Conservation (phyloP, 2,329 filamentous ascomycete genomes). For the Colletotrichum filicis region DNA sequence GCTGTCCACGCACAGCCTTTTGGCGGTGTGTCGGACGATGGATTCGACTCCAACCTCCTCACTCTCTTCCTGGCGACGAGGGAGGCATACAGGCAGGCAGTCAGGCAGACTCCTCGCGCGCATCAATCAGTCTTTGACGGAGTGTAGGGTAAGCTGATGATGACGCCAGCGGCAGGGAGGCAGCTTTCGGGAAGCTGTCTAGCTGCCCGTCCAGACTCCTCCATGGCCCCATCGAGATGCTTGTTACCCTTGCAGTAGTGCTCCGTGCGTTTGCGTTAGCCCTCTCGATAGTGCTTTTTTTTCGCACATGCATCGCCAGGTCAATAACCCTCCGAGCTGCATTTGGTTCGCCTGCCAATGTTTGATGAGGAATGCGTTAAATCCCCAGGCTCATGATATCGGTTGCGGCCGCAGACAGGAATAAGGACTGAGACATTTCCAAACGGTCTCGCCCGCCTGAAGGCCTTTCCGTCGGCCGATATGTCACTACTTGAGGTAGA, state of each 20-base stretch:
- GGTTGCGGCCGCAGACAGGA: background rate
- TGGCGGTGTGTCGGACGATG: conserved; percentile 21
- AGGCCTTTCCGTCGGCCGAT: background rate
- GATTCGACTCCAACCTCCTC: conserved; percentile 4
- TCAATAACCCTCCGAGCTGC: background rate
- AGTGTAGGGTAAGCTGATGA: conserved; percentile 21
- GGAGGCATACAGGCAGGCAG: background rate
- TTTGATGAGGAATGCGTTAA: background rate
- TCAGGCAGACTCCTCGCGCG: background rate
- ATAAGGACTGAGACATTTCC: background rate
- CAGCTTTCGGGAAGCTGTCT: background rate
- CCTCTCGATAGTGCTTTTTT: background rate
- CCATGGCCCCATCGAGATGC: background rate
- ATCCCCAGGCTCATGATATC: too few relatives aligned
- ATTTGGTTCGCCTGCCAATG: background rate
- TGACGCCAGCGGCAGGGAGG: conserved; percentile 19
- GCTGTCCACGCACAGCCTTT: background rate
- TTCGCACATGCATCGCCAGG: background rate
- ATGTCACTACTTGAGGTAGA: background rate
- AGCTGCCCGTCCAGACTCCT: too few relatives aligned
- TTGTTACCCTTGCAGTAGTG: background rate
- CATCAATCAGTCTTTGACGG: background rate
- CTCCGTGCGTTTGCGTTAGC: background rate
- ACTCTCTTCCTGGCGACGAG: background rate
- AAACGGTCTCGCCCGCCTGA: background rate